These are phyloP conservation scores for Aquilaria sinensis DNA, from an alignment of 345 rosid genomes.

Conservation along the genomic window DNA sequence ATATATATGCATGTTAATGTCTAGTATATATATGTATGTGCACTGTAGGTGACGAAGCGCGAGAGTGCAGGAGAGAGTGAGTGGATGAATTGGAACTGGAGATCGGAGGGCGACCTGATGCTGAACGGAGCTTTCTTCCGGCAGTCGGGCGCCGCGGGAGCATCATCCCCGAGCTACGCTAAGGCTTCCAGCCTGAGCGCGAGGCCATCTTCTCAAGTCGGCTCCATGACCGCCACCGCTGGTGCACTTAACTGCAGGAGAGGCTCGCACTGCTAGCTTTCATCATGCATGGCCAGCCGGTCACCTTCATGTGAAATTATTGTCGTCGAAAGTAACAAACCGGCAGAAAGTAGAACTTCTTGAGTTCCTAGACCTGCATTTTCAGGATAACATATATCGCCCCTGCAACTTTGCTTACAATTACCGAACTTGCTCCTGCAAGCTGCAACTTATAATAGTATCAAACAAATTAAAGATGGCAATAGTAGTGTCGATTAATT, in stretches of 20 bases:
- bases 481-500: too few species aligned
- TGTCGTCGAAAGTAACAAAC: too few species aligned
- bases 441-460: too few species aligned
- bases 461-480: too few species aligned
- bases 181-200: constrained; percentile 74
- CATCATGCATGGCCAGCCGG: not conserved
- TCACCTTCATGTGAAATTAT: too few species aligned
- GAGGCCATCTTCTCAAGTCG: constrained; percentile 62
- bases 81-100: constrained; percentile 75
- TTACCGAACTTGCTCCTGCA: too few species aligned
- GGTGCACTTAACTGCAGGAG: constrained; percentile 52
- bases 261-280: constrained; percentile 47
- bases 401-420: too few species aligned
- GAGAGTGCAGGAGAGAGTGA: constrained; percentile 58
- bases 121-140: constrained; percentile 69
- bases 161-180: constrained; percentile 40
- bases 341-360: too few species aligned
- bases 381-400: too few species aligned
- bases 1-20: not conserved
- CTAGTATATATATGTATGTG: not conserved
- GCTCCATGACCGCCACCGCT: constrained; percentile 47
- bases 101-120: constrained; percentile 66
- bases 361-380: too few species aligned
- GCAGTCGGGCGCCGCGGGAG: constrained; percentile 38
- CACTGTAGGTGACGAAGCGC: constrained; percentile 61